phyloP scores from a whole-genome alignment of 495 filamentous ascomycete species.

The Neurospora sp. region DNA sequence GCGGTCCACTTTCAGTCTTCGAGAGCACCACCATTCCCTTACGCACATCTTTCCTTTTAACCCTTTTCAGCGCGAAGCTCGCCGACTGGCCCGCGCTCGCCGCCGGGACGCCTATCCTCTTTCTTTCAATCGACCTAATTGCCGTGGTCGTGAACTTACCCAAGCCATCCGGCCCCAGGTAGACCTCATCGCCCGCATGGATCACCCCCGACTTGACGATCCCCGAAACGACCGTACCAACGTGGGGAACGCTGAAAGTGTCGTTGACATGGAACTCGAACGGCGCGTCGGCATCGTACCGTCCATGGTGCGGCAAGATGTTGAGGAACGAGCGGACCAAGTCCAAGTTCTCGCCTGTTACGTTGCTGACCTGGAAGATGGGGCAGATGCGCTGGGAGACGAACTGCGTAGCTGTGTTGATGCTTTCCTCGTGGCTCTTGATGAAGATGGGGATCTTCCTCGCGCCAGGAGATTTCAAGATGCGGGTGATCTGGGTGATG shows the following conservation, averaged over 20 bases:
- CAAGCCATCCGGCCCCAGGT: constrained; percentile 84
- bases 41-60: constrained; percentile 84
- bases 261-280: constrained; percentile 98
- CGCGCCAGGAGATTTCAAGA: constrained; percentile 87
- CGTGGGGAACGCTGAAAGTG: constrained; percentile 97
- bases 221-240: constrained; percentile 90
- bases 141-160: constrained; percentile 86
- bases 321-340: constrained; percentile 85
- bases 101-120: constrained; percentile 81
- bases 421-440: constrained; percentile 79
- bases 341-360: constrained; percentile 77
- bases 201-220: constrained; percentile 84
- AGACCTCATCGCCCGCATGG: constrained; percentile 80
- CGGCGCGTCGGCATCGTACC: constrained; percentile 76
- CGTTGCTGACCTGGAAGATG: constrained; percentile 96
- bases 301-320: constrained; percentile 88
- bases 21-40: constrained; percentile 98
- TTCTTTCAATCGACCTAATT: constrained; percentile 89
- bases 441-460: constrained; percentile 97
- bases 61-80: constrained; percentile 77
- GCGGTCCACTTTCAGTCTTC: constrained; percentile 59
- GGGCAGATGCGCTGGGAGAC: constrained; percentile 92
- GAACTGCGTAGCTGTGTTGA: constrained; percentile 93
- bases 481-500: constrained; percentile 80
- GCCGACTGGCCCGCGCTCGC: constrained; percentile 89